A percentile compares a stretch with the other conserved stretches of the same genome.
Conservation (phyloP, 2,329 filamentous ascomycete genomes). For the Colletotrichum orchidophilum region DNA sequence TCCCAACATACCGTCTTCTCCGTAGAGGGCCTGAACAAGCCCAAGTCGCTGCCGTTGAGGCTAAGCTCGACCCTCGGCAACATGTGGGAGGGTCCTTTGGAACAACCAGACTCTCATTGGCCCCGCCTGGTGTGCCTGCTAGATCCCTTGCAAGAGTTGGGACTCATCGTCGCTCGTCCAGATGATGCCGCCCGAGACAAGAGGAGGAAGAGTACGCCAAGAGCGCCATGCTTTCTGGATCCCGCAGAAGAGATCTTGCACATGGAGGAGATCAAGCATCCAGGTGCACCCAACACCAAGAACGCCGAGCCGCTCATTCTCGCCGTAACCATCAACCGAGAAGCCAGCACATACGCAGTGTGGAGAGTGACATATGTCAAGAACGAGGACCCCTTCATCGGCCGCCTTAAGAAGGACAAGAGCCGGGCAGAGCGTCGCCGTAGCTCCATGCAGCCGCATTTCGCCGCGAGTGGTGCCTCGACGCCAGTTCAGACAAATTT, state of each 20-base stretch:
- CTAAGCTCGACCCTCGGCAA: conserved; percentile 65
- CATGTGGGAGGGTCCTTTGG: conserved; percentile 64
- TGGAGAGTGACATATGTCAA: conserved; percentile 85
- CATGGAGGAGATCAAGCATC: conserved; percentile 73
- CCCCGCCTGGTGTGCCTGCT: conserved; percentile 84
- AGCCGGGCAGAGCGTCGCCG: conserved; percentile 61
- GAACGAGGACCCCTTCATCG: conserved; percentile 66
- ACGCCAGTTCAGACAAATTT: conserved; percentile 78
- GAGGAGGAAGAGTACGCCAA: conserved; percentile 49
- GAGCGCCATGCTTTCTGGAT: conserved; percentile 69
- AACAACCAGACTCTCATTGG: conserved; percentile 67
- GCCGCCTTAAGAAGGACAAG: conserved; percentile 57
- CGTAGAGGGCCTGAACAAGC: conserved; percentile 64
- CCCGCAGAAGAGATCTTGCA: conserved; percentile 85
- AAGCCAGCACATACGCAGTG: conserved; percentile 80
- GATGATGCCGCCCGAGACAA: conserved; percentile 50
- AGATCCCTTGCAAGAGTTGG: conserved; percentile 86
- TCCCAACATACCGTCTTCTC: conserved; percentile 64
- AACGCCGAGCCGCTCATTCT: conserved; percentile 69
- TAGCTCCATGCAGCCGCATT: conserved; percentile 73
- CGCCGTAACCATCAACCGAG: conserved; percentile 82
- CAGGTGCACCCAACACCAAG: conserved; percentile 47
- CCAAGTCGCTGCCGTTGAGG: conserved; percentile 62
- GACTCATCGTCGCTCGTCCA: conserved; percentile 75
- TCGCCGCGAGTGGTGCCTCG: conserved; percentile 73